A percentile compares a stretch with the other conserved stretches of the same genome.
Conservation (phyloP, 495 filamentous ascomycete genomes). For the Pseudoneurospora amorphoporcata region DNA sequence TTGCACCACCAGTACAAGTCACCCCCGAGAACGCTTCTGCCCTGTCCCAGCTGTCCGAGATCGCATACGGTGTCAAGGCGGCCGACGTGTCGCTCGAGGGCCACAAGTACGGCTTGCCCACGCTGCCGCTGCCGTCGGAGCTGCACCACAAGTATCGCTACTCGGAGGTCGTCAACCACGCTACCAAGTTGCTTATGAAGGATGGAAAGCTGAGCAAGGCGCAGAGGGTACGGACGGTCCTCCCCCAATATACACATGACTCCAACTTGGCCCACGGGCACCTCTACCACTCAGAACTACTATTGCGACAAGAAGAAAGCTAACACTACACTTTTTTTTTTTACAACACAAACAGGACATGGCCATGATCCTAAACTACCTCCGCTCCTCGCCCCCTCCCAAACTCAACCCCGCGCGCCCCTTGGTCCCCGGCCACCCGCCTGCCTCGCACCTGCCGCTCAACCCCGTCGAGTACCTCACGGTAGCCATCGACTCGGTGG, state of each 20-base stretch:
- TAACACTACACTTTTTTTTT: slow-evolving; percentile 3
- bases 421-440: slow-evolving; percentile 62
- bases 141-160: slow-evolving; percentile 66
- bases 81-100: slow-evolving; percentile 34
- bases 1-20: slow-evolving; percentile 13
- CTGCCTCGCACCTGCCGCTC: slow-evolving; percentile 61
- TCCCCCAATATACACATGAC: background rate
- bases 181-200: slow-evolving; percentile 82
- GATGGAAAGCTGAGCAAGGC: slow-evolving; percentile 77
- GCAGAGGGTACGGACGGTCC: slow-evolving; percentile 56
- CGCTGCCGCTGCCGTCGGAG: slow-evolving; percentile 48
- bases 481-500: slow-evolving; percentile 91
- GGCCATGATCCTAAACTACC: slow-evolving; percentile 70
- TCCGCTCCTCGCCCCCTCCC: slow-evolving; percentile 76
- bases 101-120: slow-evolving; percentile 65
- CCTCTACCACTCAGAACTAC: background rate
- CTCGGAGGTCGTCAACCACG: slow-evolving; percentile 68
- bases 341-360: slow-evolving; percentile 52
- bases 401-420: slow-evolving; percentile 54
- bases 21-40: slow-evolving; percentile 25
- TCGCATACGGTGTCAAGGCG: slow-evolving; percentile 21
- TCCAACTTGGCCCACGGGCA: background rate
- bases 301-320: background rate
- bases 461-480: slow-evolving; percentile 72
- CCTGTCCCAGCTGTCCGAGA: slow-evolving; percentile 24